These are phyloP conservation scores for Wickerhamiella cacticola DNA, from an alignment of 805 yeast species.

Conservation along the genomic window DNA sequence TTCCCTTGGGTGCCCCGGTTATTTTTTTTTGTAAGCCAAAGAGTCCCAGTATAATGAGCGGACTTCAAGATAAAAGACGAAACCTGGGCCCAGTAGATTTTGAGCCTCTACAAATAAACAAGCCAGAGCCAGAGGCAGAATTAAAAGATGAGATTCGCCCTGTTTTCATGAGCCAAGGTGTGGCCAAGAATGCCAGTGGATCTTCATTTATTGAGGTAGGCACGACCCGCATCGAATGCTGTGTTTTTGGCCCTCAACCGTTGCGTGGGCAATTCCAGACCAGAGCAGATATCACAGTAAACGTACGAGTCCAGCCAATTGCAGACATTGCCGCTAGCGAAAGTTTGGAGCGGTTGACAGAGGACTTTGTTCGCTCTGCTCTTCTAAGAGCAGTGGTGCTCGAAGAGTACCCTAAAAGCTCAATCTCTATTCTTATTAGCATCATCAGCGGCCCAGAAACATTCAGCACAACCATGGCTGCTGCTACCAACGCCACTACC, in stretches of 20 bases:
- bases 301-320: slow-evolving; percentile 42
- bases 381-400: slow-evolving; percentile 44
- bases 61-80: slow-evolving; percentile 61
- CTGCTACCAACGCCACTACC: slow-evolving; percentile 51
- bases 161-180: slow-evolving; percentile 51
- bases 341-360: slow-evolving; percentile 34
- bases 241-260: slow-evolving; percentile 86
- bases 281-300: slow-evolving; percentile 53
- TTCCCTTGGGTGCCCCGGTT: too few relatives aligned
- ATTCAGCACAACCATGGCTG: slow-evolving; percentile 31
- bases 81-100: slow-evolving; percentile 72
- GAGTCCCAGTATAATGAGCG: too few relatives aligned
- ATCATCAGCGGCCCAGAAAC: slow-evolving; percentile 41
- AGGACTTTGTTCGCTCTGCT: slow-evolving; percentile 41
- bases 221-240: slow-evolving; percentile 46
- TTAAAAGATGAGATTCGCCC: slow-evolving; percentile 26
- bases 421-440: slow-evolving; percentile 65
- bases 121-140: slow-evolving; percentile 18
- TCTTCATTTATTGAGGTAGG: slow-evolving; percentile 68
- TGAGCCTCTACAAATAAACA: slow-evolving; percentile 36
- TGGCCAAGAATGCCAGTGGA: slow-evolving; percentile 64
- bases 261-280: slow-evolving; percentile 59
- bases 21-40: too few relatives aligned
- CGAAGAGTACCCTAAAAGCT: slow-evolving; percentile 77
- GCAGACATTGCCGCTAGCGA: slow-evolving; percentile 32